Base-by-base conservation (phyloP, 2,329 filamentous ascomycete species). In the Cryphonectria radicalis region DNA sequence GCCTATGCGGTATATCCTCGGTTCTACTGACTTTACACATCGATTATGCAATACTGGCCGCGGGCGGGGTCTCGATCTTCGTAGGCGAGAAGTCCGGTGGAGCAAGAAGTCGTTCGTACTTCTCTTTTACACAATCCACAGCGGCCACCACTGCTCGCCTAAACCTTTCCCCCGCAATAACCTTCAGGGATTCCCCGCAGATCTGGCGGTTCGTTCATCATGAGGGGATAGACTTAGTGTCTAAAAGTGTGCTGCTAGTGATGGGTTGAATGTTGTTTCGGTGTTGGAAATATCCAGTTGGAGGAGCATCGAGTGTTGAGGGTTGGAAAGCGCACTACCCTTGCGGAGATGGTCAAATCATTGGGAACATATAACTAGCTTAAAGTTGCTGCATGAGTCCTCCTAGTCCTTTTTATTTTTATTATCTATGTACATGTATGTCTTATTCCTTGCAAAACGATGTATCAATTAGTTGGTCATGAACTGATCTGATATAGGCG, bases 161-260 rank as follows among this genome's bases (percentile, higher is more conserved):
- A 57, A 32, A 17, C 11, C 4, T 57, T 11, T 8, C 40, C 62
- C n/a, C 25, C 22, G 7, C 17, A 37, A 32, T 17, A 10, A 10
- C 17, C 40, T 43, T 3, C 62, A 63, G 32, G 62, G 62, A 63
- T 63, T 63, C 62, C 37, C 62, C 62, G 62, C 62, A 63, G 32
- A 42, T 57, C 53, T 14, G 25, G 53, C 25, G 4, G 5, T 57
- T 11, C n/a, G 53, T 50, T 7, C n/a, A 57, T 28, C 25, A 32
- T 28, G 53, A 28, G 53, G 53, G 6, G 53, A 25, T 28, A 32
- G 53, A 17, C 14, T 25, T 57, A 57, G 53, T 25, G 53, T 32
- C 53, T 1, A 57, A 57, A 57, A 28, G 19, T 57, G 25, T 57
- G 53, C 53, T 57, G 53, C 53, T 32, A 28, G 11, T 32, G 53